Evolutionary conservation across 2,329 filamentous ascomycete species (phyloP).

Genomic region (Hymenoscyphus fructigenus): DNA sequence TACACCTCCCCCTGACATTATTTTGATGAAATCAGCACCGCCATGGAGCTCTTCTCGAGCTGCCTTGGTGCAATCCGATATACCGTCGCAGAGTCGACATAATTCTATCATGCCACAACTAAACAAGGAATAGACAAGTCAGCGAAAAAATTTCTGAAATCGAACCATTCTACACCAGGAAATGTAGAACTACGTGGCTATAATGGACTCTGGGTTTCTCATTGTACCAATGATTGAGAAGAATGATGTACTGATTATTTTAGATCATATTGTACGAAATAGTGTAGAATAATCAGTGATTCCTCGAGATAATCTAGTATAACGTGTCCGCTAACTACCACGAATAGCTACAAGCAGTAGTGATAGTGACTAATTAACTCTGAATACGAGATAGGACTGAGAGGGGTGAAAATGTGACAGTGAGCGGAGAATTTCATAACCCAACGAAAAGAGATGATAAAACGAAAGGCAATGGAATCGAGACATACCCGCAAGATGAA

Average conservation of each 20-base stretch:
- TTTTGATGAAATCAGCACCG: slow-evolving; percentile 62
- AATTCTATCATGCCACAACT: neutral
- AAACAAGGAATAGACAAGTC: neutral
- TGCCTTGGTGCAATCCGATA: slow-evolving; percentile 50
- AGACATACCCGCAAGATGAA: neutral
- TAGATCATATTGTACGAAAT: no score
- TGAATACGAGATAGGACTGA: neutral
- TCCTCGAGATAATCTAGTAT: no score
- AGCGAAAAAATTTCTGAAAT: neutral
- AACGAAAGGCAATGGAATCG: neutral
- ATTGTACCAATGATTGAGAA: no score
- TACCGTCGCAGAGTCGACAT: slow-evolving; percentile 8
- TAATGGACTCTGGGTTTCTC: no score
- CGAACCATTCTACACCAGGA: no score
- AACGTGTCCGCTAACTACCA: no score
- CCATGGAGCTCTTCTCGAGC: slow-evolving; percentile 54
- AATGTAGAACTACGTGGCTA: no score
- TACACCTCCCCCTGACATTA: slow-evolving; percentile 59
- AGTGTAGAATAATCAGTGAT: no score
- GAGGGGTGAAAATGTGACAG: neutral
- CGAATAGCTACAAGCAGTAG: no score
- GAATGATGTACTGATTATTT: no score
- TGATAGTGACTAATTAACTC: neutral
- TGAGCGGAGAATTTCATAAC: neutral
- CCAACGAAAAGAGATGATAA: neutral